phyloP scores from a whole-genome alignment of 306 rosid species.

The Casuarina glauca region DNA sequence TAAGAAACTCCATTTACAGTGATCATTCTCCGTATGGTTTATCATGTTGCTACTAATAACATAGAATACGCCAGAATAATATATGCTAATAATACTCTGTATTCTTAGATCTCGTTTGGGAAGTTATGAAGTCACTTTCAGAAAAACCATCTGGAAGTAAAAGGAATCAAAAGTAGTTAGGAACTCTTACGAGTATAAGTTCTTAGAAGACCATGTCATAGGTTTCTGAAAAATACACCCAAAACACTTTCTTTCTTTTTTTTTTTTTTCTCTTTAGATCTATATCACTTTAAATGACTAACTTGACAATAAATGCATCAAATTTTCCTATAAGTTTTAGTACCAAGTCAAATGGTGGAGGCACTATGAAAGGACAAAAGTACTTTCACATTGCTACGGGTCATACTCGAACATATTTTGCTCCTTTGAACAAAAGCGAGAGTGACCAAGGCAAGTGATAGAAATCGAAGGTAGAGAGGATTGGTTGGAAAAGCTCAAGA shows the following conservation, averaged over 20 bases:
- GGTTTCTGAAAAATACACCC: no score
- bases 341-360: background rate
- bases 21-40: background rate
- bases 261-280: no score
- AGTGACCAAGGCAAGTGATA: background rate
- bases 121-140: background rate
- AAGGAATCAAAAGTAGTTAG: background rate
- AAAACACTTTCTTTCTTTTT: no score
- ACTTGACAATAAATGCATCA: no score
- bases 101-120: background rate
- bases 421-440: background rate
- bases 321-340: background rate
- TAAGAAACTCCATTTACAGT: background rate
- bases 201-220: background rate
- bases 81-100: background rate
- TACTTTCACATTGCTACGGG: background rate
- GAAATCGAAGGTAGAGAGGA: no score
- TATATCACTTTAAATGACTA: background rate
- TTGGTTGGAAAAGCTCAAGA: no score
- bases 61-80: background rate
- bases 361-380: background rate
- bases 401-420: background rate
- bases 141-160: background rate
- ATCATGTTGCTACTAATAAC: background rate
- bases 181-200: background rate